Base-by-base conservation (phyloP, 2,329 filamentous ascomycete genomes). In the Geosmithia flava region DNA sequence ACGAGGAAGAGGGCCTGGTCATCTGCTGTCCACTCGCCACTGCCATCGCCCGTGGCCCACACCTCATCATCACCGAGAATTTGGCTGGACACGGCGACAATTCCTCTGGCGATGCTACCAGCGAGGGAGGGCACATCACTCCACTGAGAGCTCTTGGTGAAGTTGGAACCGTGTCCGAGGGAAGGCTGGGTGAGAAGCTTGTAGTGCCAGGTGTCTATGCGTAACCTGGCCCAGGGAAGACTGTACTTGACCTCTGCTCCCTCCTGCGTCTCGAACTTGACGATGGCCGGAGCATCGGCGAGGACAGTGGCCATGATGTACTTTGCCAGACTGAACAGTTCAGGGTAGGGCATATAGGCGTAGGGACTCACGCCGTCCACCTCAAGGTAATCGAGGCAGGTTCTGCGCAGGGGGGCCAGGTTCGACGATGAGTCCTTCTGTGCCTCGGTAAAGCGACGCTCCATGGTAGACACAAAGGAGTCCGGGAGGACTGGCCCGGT, bases 301-400 rank as follows among this genome's bases (percentile, higher is more conserved):
- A 64, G 48, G 5, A 50, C 51, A 5, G 52, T 51, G 2, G 63
- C 62, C 48, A 80, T 68, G 27, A 77, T 61, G 53, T 69, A 69
- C 23, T 69, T 65, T 3, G 90, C 87, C 7, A 96, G 69, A 53
- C 81, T 83, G 52, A 97, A 85, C 1, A 97, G 74, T 60, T 96
- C 88, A 15, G 95, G 73, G 53, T 85, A 77, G 1, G 90, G 88
- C 19, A 89, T 89, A 50, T 95, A 75, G 45, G 83, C 79, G 64
- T 97, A 98, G 0, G 86, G 84, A 0, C 86, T 83, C 44, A 94
- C 83, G 11, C 93, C 93, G 62, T 98, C 93, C 1, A 88, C 74
- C 20, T 83, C 79, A 8, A 97, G 72, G 16, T 77, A 78, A 2
- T 67, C 66, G n/a, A 95, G 69, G 47, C 89, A 80, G 17, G 72